Conservation (phyloP, 805 yeast genomes). For the Myxozyma nipponensis region DNA sequence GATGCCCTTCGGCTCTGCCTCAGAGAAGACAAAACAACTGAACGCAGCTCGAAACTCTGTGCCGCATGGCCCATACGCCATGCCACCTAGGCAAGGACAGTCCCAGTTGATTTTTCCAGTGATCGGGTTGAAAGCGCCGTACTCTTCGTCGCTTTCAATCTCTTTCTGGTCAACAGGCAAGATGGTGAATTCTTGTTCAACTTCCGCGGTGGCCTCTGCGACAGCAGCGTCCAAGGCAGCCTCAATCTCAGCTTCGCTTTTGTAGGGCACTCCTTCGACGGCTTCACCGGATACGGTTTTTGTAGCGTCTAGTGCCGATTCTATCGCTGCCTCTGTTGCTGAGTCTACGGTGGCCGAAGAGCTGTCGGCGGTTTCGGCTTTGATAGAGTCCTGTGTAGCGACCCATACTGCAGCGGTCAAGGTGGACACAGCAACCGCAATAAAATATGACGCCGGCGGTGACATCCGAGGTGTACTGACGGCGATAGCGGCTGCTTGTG, state of each 20-base stretch:
- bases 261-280: not conserved
- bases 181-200: not conserved
- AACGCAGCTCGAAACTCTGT: conserved; percentile 92
- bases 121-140: conserved; percentile 86
- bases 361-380: not conserved
- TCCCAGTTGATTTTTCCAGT: conserved; percentile 99
- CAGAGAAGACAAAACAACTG: conserved; percentile 90
- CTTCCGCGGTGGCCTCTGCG: not conserved
- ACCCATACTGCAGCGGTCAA: no score
- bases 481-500: no score
- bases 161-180: not conserved
- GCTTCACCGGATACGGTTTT: not conserved
- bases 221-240: conserved; percentile 4
- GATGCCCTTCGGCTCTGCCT: conserved; percentile 91
- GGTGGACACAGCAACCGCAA: no score
- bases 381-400: no score
- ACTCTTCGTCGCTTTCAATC: conserved; percentile 20
- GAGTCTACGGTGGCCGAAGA: no score
- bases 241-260: conserved; percentile 1
- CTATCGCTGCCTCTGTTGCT: not conserved
- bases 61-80: conserved; percentile 99
- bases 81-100: conserved; percentile 98
- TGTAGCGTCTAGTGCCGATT: not conserved
- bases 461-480: no score
- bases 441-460: no score